These are phyloP conservation scores for Colletotrichum kahawae DNA, from an alignment of 2,329 filamentous ascomycete species.

Conservation along the genomic window DNA sequence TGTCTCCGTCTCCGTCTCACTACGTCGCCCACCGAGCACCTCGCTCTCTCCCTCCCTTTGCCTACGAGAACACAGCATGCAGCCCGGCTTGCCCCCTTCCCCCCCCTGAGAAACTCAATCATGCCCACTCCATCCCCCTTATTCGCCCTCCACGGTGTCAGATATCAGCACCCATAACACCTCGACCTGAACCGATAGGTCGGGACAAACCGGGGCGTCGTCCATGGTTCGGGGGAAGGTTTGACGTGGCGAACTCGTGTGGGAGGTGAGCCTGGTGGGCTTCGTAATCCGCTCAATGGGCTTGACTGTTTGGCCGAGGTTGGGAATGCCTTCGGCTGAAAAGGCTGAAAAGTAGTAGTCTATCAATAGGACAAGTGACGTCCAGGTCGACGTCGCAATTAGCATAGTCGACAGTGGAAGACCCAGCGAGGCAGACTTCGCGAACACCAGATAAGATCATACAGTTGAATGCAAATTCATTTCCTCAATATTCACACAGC, in stretches of 20 bases:
- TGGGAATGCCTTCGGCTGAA: not conserved
- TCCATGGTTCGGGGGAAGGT: not conserved
- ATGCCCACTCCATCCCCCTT: not conserved
- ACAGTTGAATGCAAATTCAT: not conserved
- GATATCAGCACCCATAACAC: not conserved
- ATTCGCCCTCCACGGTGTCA: not conserved
- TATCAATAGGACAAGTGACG: not conserved
- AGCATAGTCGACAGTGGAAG: too few relatives aligned
- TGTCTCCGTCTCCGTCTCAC: not conserved
- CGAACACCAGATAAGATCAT: not conserved
- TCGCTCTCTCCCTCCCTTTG: not conserved
- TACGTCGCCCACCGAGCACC: not conserved
- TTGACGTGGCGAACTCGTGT: not conserved
- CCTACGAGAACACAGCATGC: not conserved
- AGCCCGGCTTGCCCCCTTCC: too few relatives aligned
- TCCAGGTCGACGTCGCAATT: not conserved
- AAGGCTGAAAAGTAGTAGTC: not conserved
- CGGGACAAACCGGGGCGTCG: not conserved
- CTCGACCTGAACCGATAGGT: not conserved
- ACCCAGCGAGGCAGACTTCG: not conserved
- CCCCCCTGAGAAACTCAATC: not conserved
- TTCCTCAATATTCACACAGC: conserved; percentile 4
- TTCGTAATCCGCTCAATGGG: not conserved
- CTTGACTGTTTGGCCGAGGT: not conserved
- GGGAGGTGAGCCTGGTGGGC: not conserved